phyloP scores from a whole-genome alignment of 768 basidiomycete species.

The Phaffia australis region DNA sequence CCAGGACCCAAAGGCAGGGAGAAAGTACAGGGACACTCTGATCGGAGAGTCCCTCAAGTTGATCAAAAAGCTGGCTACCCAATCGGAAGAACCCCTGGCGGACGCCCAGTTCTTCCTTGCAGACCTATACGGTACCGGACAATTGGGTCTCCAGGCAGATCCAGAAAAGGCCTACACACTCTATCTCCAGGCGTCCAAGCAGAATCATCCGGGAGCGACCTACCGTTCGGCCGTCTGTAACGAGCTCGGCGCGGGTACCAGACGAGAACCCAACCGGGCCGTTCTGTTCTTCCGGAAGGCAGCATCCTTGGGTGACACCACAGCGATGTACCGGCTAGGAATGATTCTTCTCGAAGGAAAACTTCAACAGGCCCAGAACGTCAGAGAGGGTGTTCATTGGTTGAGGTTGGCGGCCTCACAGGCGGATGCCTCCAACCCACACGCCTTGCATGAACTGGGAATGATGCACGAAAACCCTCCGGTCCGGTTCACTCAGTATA shows the following conservation, averaged over 20 bases:
- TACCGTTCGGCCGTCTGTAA: constrained; percentile 98
- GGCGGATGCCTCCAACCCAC: constrained; percentile 95
- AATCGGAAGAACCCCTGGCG: constrained; percentile 69
- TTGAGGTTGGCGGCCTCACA: constrained; percentile 87
- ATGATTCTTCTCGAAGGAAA: constrained; percentile 83
- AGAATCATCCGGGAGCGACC: constrained; percentile 86
- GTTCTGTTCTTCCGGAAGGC: constrained; percentile 95
- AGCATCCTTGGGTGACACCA: constrained; percentile 87
- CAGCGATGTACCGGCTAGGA: constrained; percentile 99
- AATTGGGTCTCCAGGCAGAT: constrained; percentile 89
- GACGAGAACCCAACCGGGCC: constrained; percentile 74
- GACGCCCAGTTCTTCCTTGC: constrained; percentile 99
- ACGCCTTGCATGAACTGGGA: constrained; percentile 92
- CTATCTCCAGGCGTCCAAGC: constrained; percentile 92
- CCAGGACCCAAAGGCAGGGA: constrained; percentile 52
- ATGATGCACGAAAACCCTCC: constrained; percentile 42
- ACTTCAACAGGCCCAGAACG: constrained; percentile 70
- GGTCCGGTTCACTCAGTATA: constrained; percentile 41
- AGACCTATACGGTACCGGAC: constrained; percentile 91
- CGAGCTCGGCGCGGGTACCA: constrained; percentile 93
- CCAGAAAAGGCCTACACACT: constrained; percentile 96
- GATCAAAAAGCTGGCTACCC: constrained; percentile 81
- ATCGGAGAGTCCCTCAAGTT: constrained; percentile 83
- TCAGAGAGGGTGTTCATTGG: constrained; percentile 88
- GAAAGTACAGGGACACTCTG: constrained; percentile 80